Conservation (phyloP, 2,329 filamentous ascomycete genomes). For the Epichloe typhina region DNA sequence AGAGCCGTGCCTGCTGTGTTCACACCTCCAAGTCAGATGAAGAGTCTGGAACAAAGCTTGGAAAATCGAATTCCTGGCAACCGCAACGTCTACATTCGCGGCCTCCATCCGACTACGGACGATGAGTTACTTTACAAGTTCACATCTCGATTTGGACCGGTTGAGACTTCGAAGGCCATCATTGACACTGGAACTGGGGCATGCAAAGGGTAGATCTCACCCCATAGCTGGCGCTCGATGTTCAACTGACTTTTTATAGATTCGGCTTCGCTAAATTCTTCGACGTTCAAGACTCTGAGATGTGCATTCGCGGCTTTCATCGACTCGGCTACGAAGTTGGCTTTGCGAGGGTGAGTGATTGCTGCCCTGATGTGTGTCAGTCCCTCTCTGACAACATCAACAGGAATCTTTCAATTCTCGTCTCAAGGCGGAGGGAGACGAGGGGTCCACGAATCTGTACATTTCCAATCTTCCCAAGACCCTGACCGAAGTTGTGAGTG, state of each 20-base stretch:
- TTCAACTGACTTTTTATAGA: constrained; percentile 31
- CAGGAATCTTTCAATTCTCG: constrained; percentile 97
- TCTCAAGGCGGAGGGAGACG: constrained; percentile 90
- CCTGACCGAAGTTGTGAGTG: constrained; percentile 74
- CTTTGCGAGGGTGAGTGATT: constrained; percentile 65
- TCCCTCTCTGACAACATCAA: constrained; percentile 13
- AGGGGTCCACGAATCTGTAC: constrained; percentile 85
- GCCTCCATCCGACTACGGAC: constrained; percentile 87
- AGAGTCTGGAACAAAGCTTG: constrained; percentile 85
- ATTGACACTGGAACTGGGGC: constrained; percentile 86
- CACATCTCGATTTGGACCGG: constrained; percentile 76
- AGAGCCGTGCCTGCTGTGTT: constrained; percentile 81
- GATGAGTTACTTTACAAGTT: constrained; percentile 78
- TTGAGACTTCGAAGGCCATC: constrained; percentile 96
- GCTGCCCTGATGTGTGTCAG: neutral
- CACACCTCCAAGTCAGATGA: constrained; percentile 70
- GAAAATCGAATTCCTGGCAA: constrained; percentile 87
- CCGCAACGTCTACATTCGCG: constrained; percentile 96
- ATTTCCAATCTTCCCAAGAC: constrained; percentile 91
- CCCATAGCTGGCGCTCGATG: neutral
- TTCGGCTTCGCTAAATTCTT: constrained; percentile 97
- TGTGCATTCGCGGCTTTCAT: constrained; percentile 92
- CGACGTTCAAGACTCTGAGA: constrained; percentile 76
- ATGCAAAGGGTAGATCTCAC: constrained; percentile 72
- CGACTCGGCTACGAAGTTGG: constrained; percentile 93